These are phyloP conservation scores for Hermanozyma aechmeae DNA, from an alignment of 805 yeast genomes.

Conservation along the genomic window DNA sequence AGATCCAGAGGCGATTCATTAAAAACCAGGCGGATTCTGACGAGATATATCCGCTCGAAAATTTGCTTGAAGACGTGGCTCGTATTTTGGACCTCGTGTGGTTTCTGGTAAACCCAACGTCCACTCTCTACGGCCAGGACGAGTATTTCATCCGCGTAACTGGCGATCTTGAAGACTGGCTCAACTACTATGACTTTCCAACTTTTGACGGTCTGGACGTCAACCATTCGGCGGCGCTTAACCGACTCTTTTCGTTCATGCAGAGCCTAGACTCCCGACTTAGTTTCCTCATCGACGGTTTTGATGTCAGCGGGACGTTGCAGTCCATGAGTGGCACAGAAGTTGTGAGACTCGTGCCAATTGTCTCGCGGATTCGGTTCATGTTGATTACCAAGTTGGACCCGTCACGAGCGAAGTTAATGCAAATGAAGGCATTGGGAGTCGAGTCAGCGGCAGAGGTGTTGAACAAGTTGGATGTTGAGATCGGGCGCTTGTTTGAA, in stretches of 20 bases:
- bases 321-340: slow-evolving; percentile 37
- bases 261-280: slow-evolving; percentile 27
- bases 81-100: slow-evolving; percentile 48
- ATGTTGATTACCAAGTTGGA: slow-evolving; percentile 23
- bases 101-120: slow-evolving; percentile 38
- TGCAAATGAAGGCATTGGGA: not conserved
- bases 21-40: slow-evolving; percentile 26
- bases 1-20: slow-evolving; percentile 23
- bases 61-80: slow-evolving; percentile 37
- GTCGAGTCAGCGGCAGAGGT: slow-evolving; percentile 1
- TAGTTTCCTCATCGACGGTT: slow-evolving; percentile 23
- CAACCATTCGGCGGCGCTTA: slow-evolving; percentile 4
- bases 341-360: slow-evolving; percentile 39
- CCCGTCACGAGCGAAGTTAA: slow-evolving; percentile 3
- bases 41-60: slow-evolving; percentile 13
- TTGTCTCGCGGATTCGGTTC: slow-evolving; percentile 43
- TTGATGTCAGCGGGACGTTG: too few relatives aligned
- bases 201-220: slow-evolving; percentile 1
- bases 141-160: slow-evolving; percentile 54
- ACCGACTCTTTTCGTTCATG: slow-evolving; percentile 16
- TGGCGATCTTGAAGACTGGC: slow-evolving; percentile 58
- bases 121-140: slow-evolving; percentile 45
- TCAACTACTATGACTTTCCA: slow-evolving; percentile 25
- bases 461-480: slow-evolving; percentile 21
- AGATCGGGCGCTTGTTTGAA: slow-evolving; percentile 28